A percentile compares a stretch with the other conserved stretches of the same genome.
Conservation (phyloP, 192 early-diverging fungal species). For the Backusella westeae region DNA sequence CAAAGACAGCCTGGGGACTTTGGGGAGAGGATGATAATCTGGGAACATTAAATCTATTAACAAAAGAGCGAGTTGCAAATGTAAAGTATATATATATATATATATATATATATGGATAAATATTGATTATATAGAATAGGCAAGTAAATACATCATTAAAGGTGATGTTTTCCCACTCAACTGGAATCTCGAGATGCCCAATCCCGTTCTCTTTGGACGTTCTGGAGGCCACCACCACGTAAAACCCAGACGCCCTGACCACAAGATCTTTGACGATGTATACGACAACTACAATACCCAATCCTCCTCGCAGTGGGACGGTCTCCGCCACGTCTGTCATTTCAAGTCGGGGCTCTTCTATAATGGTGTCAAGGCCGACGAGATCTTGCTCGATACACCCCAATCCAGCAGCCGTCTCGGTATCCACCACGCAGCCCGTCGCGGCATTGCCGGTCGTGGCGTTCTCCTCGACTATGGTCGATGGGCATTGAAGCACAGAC, state of each 20-base stretch:
- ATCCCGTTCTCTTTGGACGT: constrained; percentile 9
- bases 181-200: constrained; percentile 26
- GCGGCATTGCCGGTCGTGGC: constrained; percentile 32
- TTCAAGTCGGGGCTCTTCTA: constrained; percentile 22
- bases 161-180: constrained; percentile 32
- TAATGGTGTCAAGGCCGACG: constrained; percentile 11
- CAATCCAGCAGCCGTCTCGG: constrained; percentile 19
- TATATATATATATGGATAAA: background rate
- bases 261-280: constrained; percentile 25
- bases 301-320: constrained; percentile 37
- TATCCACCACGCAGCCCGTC: constrained; percentile 34
- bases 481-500: constrained; percentile 19
- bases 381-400: background rate
- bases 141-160: constrained; percentile 17
- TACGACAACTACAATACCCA: constrained; percentile 36
- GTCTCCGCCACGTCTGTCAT: constrained; percentile 25
- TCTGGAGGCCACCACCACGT: background rate
- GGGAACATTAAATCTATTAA: constrained; percentile 29
- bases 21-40: constrained; percentile 35
- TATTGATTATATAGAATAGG: constrained; percentile 2
- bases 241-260: background rate
- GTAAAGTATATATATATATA: constrained; percentile 14
- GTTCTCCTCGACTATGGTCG: constrained; percentile 28
- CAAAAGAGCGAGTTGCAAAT: constrained; percentile 8
- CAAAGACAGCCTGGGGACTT: constrained; percentile 29